A percentile compares a stretch with the other conserved stretches of the same genome.
Evolutionary conservation across 2,329 filamentous ascomycete species (phyloP).

Genomic region (Immersiporthe knoxdaviesiana): DNA sequence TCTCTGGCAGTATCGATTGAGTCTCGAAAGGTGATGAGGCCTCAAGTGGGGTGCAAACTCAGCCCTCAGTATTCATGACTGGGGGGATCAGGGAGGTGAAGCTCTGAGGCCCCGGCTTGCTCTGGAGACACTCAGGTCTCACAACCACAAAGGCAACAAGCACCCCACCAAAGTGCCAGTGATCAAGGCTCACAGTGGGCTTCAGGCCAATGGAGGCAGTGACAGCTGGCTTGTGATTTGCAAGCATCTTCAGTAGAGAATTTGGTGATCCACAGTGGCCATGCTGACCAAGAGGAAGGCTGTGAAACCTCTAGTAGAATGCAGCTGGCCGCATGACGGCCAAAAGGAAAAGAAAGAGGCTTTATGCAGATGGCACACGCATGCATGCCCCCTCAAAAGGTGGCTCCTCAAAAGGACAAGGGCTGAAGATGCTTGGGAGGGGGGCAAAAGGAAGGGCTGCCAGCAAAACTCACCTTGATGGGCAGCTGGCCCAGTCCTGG

Average conservation of each 20-base stretch:
- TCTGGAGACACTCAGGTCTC: background rate
- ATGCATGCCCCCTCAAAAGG: background rate
- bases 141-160: background rate
- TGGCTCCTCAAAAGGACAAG: background rate
- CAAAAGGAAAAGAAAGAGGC: background rate
- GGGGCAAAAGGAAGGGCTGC: background rate
- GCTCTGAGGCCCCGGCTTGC: background rate
- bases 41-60: background rate
- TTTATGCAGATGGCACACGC: background rate
- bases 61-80: background rate
- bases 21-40: background rate
- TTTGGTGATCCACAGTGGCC: background rate
- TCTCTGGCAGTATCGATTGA: background rate
- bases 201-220: background rate
- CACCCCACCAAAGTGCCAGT: background rate
- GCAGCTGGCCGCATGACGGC: background rate
- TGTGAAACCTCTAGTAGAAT: background rate
- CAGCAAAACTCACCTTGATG: constrained; percentile 51
- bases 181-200: background rate
- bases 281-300: background rate
- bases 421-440: background rate
- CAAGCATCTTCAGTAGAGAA: background rate
- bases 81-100: background rate
- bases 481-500: constrained; percentile 73
- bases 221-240: background rate